Base-by-base conservation (phyloP, 257 asterid genomes). In the Solanum verrucosum region DNA sequence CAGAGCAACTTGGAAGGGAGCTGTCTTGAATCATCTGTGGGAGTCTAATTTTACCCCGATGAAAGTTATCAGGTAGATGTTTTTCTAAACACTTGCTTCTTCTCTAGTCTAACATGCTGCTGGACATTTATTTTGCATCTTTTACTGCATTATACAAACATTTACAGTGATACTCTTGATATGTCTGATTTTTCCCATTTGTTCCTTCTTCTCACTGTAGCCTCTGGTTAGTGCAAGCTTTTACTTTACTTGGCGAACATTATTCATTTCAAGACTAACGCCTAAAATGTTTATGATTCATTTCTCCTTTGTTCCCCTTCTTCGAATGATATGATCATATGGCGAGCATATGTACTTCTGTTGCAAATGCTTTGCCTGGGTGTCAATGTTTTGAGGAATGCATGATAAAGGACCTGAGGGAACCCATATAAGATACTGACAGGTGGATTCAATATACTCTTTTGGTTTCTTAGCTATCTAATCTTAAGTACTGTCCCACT, bases 31-130 rank as follows among this genome's bases (percentile, higher is more conserved):
- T 93, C 99, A 94, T 92, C 92, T 97, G 25, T 97, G 99, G 99
- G 99, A 97, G 93, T 93, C 99, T 87, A 97, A 97, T 93, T 94
- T 96, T 87, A 97, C 98, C 42, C 99, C 99, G 5, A 97, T 93
- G 93, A 97, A 90, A 92, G 37, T 97, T 90, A 63, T 97, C 89
- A 97, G 99, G 99, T 96, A 88, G 49, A 27, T 79, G 75, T 29
- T 25, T 5, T 29, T 83, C 59, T 27, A 20, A 59, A 59, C 2
- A 23, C 52, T 60, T 85, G 44, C 37, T n/a, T 73, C 52, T 73
- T 18, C 40, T 6, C 34, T 46, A 81, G 68, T 71, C 68, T 33
- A 27, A 18, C 78, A 31, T 56, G 77, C 38, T 9, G 42, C 29
- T 81, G 85, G 56, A 29, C 68, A 29, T 29, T 16, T 14, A 4